Conservation (phyloP, 495 filamentous ascomycete species). For the Penicillium riverlandense region DNA sequence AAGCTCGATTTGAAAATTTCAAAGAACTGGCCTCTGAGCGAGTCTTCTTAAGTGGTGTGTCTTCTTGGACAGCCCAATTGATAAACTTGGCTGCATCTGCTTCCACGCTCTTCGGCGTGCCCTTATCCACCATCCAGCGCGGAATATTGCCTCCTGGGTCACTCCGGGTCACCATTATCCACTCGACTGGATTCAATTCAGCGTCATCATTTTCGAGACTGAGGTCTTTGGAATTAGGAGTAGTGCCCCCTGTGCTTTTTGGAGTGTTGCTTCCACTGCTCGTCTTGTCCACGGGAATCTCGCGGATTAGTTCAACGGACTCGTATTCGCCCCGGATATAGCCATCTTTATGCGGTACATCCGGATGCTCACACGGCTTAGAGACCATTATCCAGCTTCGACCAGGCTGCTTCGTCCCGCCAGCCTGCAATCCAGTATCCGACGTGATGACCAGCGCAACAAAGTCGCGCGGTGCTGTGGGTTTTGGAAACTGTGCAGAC, state of each 20-base stretch:
- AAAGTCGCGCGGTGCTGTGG: constrained; percentile 83
- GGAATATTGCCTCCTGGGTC: constrained; percentile 91
- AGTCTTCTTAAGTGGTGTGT: constrained; percentile 32
- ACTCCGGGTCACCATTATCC: constrained; percentile 94
- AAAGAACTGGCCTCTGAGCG: constrained; percentile 6
- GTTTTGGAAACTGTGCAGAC: constrained; percentile 83
- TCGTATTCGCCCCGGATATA: constrained; percentile 85
- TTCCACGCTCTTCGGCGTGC: constrained; percentile 78
- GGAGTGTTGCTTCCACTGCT: not conserved
- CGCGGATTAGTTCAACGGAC: constrained; percentile 84
- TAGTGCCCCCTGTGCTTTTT: not conserved
- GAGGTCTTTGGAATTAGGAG: constrained; percentile 1
- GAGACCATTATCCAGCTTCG: constrained; percentile 82
- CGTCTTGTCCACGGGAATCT: constrained; percentile 49
- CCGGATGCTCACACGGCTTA: constrained; percentile 69
- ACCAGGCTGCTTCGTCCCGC: constrained; percentile 15
- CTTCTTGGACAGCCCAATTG: constrained; percentile 64
- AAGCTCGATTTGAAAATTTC: constrained; percentile 3
- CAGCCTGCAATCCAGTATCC: constrained; percentile 18
- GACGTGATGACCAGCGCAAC: constrained; percentile 64
- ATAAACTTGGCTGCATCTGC: constrained; percentile 79
- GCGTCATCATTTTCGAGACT: constrained; percentile 37
- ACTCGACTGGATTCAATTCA: constrained; percentile 69
- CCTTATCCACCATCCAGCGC: constrained; percentile 88
- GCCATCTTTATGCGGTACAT: constrained; percentile 56